Percentiles rank a stretch among this genome's conserved stretches.
Evolutionary conservation across 768 basidiomycete genomes (phyloP).

Genomic region (Leccinum pellstonianum): DNA sequence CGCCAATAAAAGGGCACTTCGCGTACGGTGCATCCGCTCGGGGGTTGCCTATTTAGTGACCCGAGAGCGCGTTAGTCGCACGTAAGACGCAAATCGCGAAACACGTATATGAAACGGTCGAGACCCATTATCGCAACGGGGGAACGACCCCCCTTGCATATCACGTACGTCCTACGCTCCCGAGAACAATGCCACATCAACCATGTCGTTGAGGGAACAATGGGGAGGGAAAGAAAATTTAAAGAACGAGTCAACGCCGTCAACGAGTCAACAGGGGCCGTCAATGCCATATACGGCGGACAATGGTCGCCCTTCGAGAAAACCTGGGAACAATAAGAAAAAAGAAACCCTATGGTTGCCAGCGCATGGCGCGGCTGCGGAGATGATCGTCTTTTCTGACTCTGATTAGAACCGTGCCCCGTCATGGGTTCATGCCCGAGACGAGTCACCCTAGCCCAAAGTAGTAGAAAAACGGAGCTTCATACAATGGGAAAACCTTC

Average conservation of each 20-base stretch:
- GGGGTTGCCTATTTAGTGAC: slow-evolving; percentile 37
- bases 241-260: neutral
- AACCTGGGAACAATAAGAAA: slow-evolving; percentile 15
- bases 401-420: slow-evolving; percentile 1
- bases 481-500: neutral
- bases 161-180: slow-evolving; percentile 9
- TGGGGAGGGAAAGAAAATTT: neutral
- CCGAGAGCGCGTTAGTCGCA: slow-evolving; percentile 9
- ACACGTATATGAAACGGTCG: slow-evolving; percentile 2
- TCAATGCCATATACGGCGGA: slow-evolving; percentile 18
- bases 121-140: neutral
- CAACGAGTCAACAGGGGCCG: slow-evolving; percentile 5
- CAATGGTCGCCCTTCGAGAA: slow-evolving; percentile 17
- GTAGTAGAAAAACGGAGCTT: neutral
- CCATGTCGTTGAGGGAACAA: slow-evolving; percentile 8
- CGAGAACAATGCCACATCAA: slow-evolving; percentile 17
- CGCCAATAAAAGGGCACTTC: slow-evolving; percentile 44
- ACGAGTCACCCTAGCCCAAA: slow-evolving; percentile 1
- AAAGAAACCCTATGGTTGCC: neutral
- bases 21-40: slow-evolving; percentile 38
- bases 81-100: slow-evolving; percentile 8
- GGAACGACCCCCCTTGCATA: neutral
- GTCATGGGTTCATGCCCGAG: neutral
- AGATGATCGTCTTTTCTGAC: slow-evolving; percentile 9
- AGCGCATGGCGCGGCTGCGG: slow-evolving; percentile 11